Evolutionary conservation across 495 filamentous ascomycete species (phyloP), one percentile per base, ranked within the genome.

Genomic region (Aspergillus indologenus): DNA sequence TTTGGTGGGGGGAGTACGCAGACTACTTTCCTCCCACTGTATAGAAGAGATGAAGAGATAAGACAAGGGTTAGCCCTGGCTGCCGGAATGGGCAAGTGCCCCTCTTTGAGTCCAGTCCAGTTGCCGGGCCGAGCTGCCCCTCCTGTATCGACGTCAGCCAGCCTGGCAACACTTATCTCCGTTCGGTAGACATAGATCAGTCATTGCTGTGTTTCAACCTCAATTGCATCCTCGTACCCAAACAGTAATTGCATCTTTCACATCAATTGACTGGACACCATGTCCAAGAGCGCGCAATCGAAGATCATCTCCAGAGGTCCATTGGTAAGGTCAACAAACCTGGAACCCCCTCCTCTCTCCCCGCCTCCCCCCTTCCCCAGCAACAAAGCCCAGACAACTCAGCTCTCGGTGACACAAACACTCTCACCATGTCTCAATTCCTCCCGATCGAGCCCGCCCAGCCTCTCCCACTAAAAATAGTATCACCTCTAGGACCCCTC

Each of bases 401-500:
- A n/a, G 18, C 31, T 56, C 22, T 2, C 46, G 21, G 21, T 56
- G 22, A 18, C 22, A 53, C 22, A 14, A 18, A 24, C 19, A 26
- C n/a, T 3, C 31, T 26, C 43, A 42, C 21, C 29, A 40, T 26
- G 15, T n/a, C 17, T 45, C 17, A 47, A 20, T 8, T 6, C 45
- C 26, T 9, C 26, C 4, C 6, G 17, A 46, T 23, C 48, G n/a
- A 31, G 42, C 20, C n/a, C 8, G 15, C 7, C 11, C 15, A 34
- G 19, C 14, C 18, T 15, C 18, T 11, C 5, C 49, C 21, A 22
- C 42, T 58, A 50, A 58, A 8, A 19, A 54, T 31, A n/a, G 17
- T 19, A 26, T 14, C 54, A 5, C 11, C 18, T 60, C 19, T 61
- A 83, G 78, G 72, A 74, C 49, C 69, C 67, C 43, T 63, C 58